Evolutionary conservation across 1,284 basidiomycete genomes (phyloP).

Genomic region (Lignosus rhinocerotis): DNA sequence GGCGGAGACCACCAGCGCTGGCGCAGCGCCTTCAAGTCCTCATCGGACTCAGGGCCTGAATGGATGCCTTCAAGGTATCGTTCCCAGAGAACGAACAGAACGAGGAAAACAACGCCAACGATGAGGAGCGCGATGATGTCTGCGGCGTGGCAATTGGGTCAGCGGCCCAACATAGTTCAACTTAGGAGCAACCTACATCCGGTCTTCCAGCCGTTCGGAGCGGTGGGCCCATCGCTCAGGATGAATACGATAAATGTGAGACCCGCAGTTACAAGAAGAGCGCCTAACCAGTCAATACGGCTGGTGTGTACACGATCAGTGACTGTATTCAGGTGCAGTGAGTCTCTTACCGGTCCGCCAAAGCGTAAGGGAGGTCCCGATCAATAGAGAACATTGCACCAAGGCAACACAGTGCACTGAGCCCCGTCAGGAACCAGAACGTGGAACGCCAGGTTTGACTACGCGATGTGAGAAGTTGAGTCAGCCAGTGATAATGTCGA

Average conservation of each 20-base stretch:
- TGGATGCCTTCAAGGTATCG: conserved; percentile 50
- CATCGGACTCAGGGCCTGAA: conserved; percentile 32
- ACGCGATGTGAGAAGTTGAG: conserved; percentile 5
- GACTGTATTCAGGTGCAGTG: no score
- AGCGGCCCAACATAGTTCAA: background rate
- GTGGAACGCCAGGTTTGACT: conserved; percentile 55
- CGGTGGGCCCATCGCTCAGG: conserved; percentile 72
- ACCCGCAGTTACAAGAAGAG: conserved; percentile 70
- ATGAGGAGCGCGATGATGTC: conserved; percentile 67
- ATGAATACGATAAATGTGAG: conserved; percentile 81
- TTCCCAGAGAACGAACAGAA: conserved; percentile 71
- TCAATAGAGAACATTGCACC: conserved; percentile 48
- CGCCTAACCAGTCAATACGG: conserved; percentile 84
- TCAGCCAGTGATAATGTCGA: background rate
- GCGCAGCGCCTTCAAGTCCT: background rate
- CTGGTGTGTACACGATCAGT: conserved; percentile 15
- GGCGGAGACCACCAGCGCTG: conserved; percentile 46
- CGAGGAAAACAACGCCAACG: conserved; percentile 59
- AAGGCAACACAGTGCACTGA: conserved; percentile 41
- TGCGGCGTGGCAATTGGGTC: conserved; percentile 19
- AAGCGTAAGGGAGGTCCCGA: conserved; percentile 41
- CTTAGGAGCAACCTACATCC: conserved; percentile 53
- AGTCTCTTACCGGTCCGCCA: conserved; percentile 40
- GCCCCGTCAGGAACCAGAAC: conserved; percentile 55
- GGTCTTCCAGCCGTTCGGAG: conserved; percentile 73